phyloP scores from a whole-genome alignment of 2,329 filamentous ascomycete species.

The Zarea fungicola region DNA sequence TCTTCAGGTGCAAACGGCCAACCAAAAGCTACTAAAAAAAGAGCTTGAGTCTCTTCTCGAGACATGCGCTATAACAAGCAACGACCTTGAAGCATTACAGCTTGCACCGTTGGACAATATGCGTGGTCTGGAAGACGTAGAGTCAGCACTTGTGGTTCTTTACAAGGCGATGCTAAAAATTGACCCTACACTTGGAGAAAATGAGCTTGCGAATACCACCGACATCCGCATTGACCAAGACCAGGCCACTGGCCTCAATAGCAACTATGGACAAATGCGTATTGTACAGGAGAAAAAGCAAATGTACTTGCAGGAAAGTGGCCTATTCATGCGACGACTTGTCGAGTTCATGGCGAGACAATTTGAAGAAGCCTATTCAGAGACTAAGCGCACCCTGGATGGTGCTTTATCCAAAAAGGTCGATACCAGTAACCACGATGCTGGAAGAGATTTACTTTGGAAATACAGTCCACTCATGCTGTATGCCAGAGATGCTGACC shows the following conservation, averaged over 20 bases:
- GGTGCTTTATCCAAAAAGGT: conserved; percentile 60
- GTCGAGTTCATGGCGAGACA: conserved; percentile 77
- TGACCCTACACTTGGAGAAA: conserved; percentile 67
- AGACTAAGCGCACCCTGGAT: conserved; percentile 61
- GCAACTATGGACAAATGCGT: conserved; percentile 82
- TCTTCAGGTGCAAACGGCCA: conserved; percentile 92
- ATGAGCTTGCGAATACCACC: conserved; percentile 43
- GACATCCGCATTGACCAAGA: conserved; percentile 40
- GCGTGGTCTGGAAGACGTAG: conserved; percentile 69
- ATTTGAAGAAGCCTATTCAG: conserved; percentile 70
- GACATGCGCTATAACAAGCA: conserved; percentile 81
- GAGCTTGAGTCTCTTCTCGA: conserved; percentile 86
- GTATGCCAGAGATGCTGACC: conserved; percentile 81
- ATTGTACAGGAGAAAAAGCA: conserved; percentile 93
- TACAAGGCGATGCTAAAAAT: conserved; percentile 94
- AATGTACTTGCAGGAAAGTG: conserved; percentile 73
- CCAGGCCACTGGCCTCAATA: conserved; percentile 52
- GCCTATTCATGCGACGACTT: conserved; percentile 70
- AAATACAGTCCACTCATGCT: conserved; percentile 82
- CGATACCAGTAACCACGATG: conserved; percentile 65
- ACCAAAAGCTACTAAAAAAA: conserved; percentile 87
- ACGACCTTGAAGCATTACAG: conserved; percentile 66
- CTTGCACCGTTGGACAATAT: conserved; percentile 67
- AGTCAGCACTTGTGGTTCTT: conserved; percentile 69
- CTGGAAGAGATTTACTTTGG: conserved; percentile 72